Conservation (phyloP, 2,329 filamentous ascomycete species). For the Talaromyces funiculosus region DNA sequence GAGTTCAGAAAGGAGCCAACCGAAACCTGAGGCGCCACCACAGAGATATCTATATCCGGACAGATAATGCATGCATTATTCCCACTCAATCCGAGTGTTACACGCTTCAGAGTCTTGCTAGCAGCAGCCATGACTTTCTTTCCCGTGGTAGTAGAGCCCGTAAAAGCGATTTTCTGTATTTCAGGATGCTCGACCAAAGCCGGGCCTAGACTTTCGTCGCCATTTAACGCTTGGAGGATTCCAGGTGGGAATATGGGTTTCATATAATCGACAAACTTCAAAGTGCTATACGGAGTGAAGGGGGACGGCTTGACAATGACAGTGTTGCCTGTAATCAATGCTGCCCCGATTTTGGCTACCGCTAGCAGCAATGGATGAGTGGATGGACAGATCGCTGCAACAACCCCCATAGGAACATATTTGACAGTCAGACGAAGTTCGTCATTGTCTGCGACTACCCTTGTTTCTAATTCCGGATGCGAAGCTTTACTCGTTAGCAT, state of each 20-base stretch:
- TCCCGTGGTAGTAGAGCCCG: constrained; percentile 50
- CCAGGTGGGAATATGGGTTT: constrained; percentile 49
- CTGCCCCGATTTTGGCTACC: constrained; percentile 45
- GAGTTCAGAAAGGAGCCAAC: constrained; percentile 49
- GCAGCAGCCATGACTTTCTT: constrained; percentile 47
- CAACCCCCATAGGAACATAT: constrained; percentile 46
- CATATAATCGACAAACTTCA: constrained; percentile 50
- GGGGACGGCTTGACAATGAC: constrained; percentile 54
- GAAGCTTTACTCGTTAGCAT: constrained; percentile 10
- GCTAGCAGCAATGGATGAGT: constrained; percentile 47
- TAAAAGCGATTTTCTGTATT: constrained; percentile 56
- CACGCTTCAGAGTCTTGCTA: constrained; percentile 48
- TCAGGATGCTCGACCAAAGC: constrained; percentile 50
- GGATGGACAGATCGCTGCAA: constrained; percentile 41
- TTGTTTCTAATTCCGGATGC: constrained; percentile 34
- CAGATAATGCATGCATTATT: constrained; percentile 54
- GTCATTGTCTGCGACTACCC: constrained; percentile 42
- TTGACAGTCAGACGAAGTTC: constrained; percentile 38
- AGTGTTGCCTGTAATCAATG: constrained; percentile 49
- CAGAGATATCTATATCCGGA: constrained; percentile 46
- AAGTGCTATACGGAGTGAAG: constrained; percentile 49
- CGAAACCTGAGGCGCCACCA: constrained; percentile 31
- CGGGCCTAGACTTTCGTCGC: constrained; percentile 51
- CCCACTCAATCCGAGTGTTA: constrained; percentile 51
- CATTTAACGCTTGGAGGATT: constrained; percentile 53